Base-by-base conservation (phyloP, 1,284 basidiomycete species). In the Cryptococcus deneoformans region DNA sequence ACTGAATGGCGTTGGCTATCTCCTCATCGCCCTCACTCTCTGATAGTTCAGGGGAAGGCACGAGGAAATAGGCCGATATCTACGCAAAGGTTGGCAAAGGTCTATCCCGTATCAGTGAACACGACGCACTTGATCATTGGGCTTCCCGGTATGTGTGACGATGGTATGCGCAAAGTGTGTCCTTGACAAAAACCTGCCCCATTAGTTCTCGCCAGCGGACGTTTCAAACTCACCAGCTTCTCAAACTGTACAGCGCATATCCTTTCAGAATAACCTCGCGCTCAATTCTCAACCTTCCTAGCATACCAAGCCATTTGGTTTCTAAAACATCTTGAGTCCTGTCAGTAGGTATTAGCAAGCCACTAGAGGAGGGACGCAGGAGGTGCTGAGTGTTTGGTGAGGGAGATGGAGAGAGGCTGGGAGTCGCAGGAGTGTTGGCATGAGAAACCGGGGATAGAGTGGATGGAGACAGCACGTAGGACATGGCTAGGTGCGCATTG, bases 81-180 rank as follows among this genome's bases (percentile, higher is more conserved):
- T 75, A 52, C 16, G n/a, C 43, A 24, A 44, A 24, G n/a, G 24
- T 44, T 7, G 24, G 43, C 10, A 24, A 2, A 29, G 29, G 29
- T 39, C 14, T 24, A 20, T 39, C 47, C 10, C 24, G 10, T 7
- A 49, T 20, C 29, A 24, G 12, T 20, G 29, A 42, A 29, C 5
- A 43, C 1, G 6, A 61, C 66, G 52, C 29, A 73, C 73, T 37
- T 67, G 62, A 11, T 76, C 74, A 1, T 65, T 71, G 8, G 70
- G 70, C 60, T 75, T 75, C n/a, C 72, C 72, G 1, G 74, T 75
- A 29, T 68, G 68, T 8, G 72, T 68, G 6, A 69, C 73, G 42
- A 76, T 76, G 24, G 65, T 73, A 39, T 72, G 69, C 9, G 66
- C 59, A 66, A 71, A 75, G 54, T 74, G 72, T 1, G 67, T 68